These are phyloP conservation scores for Xerocomus nothofagi DNA, from an alignment of 1,284 basidiomycete genomes.

Conservation along the genomic window DNA sequence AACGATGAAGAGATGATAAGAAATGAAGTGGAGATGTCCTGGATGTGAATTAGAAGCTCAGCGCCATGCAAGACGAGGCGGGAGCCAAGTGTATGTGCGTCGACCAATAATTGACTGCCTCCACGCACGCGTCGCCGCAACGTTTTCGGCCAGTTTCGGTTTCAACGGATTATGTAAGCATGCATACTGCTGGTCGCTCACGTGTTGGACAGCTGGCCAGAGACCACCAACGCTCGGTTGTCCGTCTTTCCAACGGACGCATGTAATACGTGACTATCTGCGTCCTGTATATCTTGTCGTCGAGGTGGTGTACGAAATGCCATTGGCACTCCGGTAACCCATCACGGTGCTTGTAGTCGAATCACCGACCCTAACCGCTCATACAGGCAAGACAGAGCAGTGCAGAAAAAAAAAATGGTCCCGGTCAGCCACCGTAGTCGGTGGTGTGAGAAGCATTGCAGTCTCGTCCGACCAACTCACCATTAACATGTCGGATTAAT, in stretches of 20 bases:
- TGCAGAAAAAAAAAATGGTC: not conserved
- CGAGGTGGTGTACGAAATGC: no score
- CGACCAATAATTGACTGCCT: slow-evolving; percentile 13
- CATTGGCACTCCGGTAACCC: not conserved
- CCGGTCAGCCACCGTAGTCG: not conserved
- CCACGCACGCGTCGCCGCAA: slow-evolving; percentile 21
- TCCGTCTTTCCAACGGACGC: not conserved
- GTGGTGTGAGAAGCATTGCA: no score
- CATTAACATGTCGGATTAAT: slow-evolving; percentile 21
- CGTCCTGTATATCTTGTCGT: no score
- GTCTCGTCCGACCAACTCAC: not conserved
- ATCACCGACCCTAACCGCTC: not conserved
- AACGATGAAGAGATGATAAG: not conserved
- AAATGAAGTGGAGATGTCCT: not conserved
- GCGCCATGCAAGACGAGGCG: slow-evolving; percentile 3
- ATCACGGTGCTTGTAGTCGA: no score
- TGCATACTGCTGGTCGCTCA: no score
- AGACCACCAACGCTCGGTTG: no score
- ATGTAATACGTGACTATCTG: no score
- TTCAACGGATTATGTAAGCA: slow-evolving; percentile 17
- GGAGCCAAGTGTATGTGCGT: not conserved
- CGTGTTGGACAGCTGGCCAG: no score
- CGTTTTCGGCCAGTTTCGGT: not conserved
- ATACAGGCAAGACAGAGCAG: not conserved
- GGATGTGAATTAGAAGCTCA: slow-evolving; percentile 2